Base-by-base conservation (phyloP, 495 filamentous ascomycete species). In the Aspergillus olivimuriae region DNA sequence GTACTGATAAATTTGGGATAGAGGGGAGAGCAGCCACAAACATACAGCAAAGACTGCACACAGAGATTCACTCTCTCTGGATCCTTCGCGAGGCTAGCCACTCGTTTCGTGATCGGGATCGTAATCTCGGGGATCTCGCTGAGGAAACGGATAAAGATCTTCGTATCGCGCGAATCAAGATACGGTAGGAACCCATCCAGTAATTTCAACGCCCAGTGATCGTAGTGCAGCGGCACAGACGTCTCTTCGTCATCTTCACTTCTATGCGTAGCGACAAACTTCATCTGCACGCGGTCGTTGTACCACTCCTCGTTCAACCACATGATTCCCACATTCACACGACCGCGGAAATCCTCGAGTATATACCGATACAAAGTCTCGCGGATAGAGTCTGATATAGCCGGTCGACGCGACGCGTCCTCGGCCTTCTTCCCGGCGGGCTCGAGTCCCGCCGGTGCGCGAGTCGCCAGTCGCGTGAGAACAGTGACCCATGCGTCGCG, bases 241-340 rank as follows among this genome's bases (percentile, higher is more conserved):
- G 56, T 35, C 9, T 65, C 56, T 6, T 73, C 61, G 1, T 73
- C 64, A n/a, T 58, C 54, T 3, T 68, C 66, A 7, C 57, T 52
- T 15, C 68, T 67, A 16, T 59, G 56, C 6, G 55, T 46, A 6
- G 63, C 55, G 34, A 70, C 66, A 34, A 56, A 53, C 26, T 63
- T 57, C 61, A 74, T 65, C 46, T 77, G 75, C 18, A 95, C 62
- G 30, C 78, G 78, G 60, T 95, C 94, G 56, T 88, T 92, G 65
- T 94, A 97, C 91, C 91, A 99, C 64, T 99, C 92, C 62, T 99
- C 92, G 53, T 84, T 90, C 19, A 97, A 71, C 92, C 92, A 99
- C 14, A 81, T 77, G 41, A 95, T 83, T 2, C 87, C 90, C 26
- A 89, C 75, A 43, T 88, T 89, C 43, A 97, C 86, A 17, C 91